Evolutionary conservation across 75 land plant species (phyloP), one percentile per base, ranked within the genome.

Genomic region (Picea glauca): DNA sequence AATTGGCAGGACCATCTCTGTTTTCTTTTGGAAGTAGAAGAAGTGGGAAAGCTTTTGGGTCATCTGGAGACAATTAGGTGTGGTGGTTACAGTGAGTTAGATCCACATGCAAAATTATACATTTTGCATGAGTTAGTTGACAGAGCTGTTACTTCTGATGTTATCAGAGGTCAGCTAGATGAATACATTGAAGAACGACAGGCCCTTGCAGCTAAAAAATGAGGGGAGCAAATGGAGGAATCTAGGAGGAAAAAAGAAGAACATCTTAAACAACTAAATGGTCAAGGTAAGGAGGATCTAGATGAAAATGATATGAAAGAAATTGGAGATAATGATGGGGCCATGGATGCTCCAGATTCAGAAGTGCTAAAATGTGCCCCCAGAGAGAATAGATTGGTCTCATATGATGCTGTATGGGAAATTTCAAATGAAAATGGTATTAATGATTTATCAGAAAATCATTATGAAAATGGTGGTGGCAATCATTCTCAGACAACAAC

Each of bases 1-100:
- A 94, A 81, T 54, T 96, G 97, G 97, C 80, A 90, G 77, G 98
- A 96, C 17, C 92, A 92, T 80, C 79, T 96, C 58, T 89, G 86
- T 78, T 91, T 91, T 62, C 88, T 94, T 80, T 70, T 94, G 56
- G 95, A 92, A 73, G 80, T 89, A 76, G 82, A 81, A 80, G 83
- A 83, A 18, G 78, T 66, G 72, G 54, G 77, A 38, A 81, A 82
- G 77, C 58, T 92, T 64, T 68, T 75, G 2, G 57, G 78, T 50
- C 35, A 84, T 78, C 54, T 80, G 35, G 31, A 87, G 23, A 86
- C 88, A 6, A 92, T 96, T 58, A 91, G 87, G 58, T 43, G 86
- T 57, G 98, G 95, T 0, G 84, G 84, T 60, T 96, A 94, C 81
- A 84, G 85, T 40, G 81, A 84, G 38, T 35, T 96, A 32, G 87